Conservation (phyloP, 176 grass and related monocot species). For the Themeda triandra region DNA sequence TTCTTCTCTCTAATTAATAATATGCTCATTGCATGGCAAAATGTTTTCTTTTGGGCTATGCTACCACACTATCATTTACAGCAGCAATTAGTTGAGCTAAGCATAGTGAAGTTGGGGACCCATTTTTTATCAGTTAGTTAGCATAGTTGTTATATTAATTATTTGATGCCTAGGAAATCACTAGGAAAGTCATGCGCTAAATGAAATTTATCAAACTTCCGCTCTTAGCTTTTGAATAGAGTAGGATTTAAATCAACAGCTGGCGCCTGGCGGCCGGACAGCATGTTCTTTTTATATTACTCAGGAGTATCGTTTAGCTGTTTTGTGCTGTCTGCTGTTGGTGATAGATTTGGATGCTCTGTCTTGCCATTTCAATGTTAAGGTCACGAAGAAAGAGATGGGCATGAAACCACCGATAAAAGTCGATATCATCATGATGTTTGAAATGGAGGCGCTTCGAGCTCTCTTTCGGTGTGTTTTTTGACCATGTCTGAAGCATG, state of each 20-base stretch:
- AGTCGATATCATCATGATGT: neutral
- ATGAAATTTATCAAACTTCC: neutral
- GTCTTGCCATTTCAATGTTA: neutral
- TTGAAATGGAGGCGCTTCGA: neutral
- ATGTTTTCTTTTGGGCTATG: neutral
- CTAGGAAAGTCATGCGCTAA: neutral
- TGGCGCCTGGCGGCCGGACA: neutral
- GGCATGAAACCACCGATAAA: neutral
- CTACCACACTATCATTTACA: neutral
- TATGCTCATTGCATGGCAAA: neutral
- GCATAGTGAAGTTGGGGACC: neutral
- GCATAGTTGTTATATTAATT: neutral
- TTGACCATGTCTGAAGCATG: neutral
- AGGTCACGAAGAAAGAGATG: neutral
- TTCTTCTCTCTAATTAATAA: neutral
- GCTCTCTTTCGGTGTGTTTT: neutral
- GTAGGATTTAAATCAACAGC: neutral
- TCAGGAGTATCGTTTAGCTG: neutral
- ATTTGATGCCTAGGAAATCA: conserved; percentile 14
- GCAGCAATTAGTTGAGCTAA: neutral
- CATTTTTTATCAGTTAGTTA: neutral
- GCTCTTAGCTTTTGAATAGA: neutral
- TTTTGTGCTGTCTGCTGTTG: neutral
- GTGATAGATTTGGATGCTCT: neutral
- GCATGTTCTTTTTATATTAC: neutral